Evolutionary conservation across 768 basidiomycete genomes (phyloP).

Genomic region (Psilocybe sp.): DNA sequence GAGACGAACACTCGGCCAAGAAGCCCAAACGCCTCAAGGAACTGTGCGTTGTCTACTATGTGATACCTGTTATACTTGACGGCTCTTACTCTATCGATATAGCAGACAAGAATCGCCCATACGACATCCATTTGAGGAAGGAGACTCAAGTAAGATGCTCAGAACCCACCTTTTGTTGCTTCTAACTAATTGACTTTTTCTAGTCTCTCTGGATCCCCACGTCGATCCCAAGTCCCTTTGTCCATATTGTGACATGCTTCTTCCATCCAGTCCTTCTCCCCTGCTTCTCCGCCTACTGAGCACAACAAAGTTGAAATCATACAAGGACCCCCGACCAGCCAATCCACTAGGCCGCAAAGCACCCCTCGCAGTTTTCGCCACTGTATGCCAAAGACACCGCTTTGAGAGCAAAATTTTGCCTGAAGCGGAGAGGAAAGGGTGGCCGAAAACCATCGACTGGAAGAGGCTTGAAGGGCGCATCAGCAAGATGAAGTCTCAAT

Average conservation of each 20-base stretch:
- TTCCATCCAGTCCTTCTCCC: conserved; percentile 63
- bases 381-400: conserved; percentile 73
- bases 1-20: conserved; percentile 24
- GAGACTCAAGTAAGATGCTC: conserved; percentile 38
- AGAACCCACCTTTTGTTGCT: background rate
- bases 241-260: conserved; percentile 74
- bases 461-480: conserved; percentile 50
- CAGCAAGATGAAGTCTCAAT: conserved; percentile 38
- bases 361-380: conserved; percentile 56
- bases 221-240: conserved; percentile 70
- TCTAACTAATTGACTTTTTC: background rate
- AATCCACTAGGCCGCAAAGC: conserved; percentile 65
- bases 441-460: conserved; percentile 78
- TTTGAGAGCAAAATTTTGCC: conserved; percentile 77
- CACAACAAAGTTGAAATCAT: conserved; percentile 50
- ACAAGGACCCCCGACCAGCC: conserved; percentile 58
- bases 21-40: conserved; percentile 26
- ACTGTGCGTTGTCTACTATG: conserved; percentile 8
- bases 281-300: conserved; percentile 53
- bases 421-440: conserved; percentile 65
- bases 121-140: conserved; percentile 22
- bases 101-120: conserved; percentile 10
- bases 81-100: background rate
- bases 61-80: background rate
- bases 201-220: conserved; percentile 50